Base-by-base conservation (phyloP, 306 rosid species). In the Citrullus mucosospermus region DNA sequence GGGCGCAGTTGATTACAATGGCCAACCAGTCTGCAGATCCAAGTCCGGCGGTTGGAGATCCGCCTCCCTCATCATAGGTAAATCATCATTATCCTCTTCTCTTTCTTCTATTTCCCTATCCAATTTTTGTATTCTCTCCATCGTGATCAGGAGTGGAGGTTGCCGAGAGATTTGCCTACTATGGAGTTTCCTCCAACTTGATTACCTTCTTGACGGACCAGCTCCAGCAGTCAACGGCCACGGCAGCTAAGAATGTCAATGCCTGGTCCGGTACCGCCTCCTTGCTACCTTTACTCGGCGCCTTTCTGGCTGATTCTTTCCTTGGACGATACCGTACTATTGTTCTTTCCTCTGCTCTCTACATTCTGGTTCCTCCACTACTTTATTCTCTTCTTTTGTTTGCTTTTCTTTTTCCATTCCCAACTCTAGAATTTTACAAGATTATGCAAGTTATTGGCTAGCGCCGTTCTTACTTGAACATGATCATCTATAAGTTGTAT, bases 11-110 rank as follows among this genome's bases (percentile, higher is more conserved):
- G 85, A 86, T 78, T 81, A 14, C 85, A 30, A 56, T 57, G 82
- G 85, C 76, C 78, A 20, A 2, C 85, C 80, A 4, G 79, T 32
- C 55, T 54, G 43, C 43, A 38, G 86, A 77, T 81, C 77, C 60
- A 22, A 38, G 17, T 77, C 86, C 17, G 92, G 92, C 36, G 78
- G 86, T 30, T 88, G 92, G 92, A 82, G 90, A 46, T 86, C 88
- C 12, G 86, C 90, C 3, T 68, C 78, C 1, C 77, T 86, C 48
- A 83, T 88, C 32, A 83, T 88, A 38, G 87, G 90, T 85, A 61
- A 50, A 60, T 60, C 38, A 22, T 58, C 63, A 9, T 8, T 0
- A 3, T 3, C 13, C 5, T 28, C 11, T 39, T 8, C 68, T 39
- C 16, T n/a, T 30, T 39, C 79, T 76, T 11, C 20, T 5, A 5